phyloP scores from a whole-genome alignment of 2,329 filamentous ascomycete genomes.

The Aspergillus niger region DNA sequence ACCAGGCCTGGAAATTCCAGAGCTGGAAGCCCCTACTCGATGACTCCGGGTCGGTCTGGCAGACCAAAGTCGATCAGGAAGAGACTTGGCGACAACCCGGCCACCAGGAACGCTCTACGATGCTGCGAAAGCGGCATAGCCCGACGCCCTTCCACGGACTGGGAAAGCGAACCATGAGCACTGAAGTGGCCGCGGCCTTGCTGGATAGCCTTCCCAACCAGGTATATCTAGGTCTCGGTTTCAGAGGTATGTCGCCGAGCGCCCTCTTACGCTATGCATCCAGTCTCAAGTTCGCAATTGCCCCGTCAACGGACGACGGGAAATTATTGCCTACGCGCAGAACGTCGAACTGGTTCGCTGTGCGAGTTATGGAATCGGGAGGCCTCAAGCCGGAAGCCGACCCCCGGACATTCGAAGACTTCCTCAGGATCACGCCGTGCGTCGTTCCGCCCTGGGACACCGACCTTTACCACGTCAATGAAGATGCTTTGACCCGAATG shows the following conservation, averaged over 20 bases:
- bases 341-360: slow-evolving; percentile 42
- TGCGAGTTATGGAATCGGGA: slow-evolving; percentile 56
- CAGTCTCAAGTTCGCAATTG: slow-evolving; percentile 24
- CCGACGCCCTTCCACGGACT: slow-evolving; percentile 42
- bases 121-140: slow-evolving; percentile 20
- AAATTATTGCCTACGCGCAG: slow-evolving; percentile 32
- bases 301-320: slow-evolving; percentile 17
- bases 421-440: slow-evolving; percentile 35
- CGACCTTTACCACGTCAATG: slow-evolving; percentile 19
- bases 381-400: slow-evolving; percentile 48
- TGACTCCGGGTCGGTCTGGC: slow-evolving; percentile 29
- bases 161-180: slow-evolving; percentile 54
- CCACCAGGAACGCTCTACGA: slow-evolving; percentile 11
- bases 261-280: slow-evolving; percentile 30
- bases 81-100: slow-evolving; percentile 40
- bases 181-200: slow-evolving; percentile 59
- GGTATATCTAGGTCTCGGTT: slow-evolving; percentile 44
- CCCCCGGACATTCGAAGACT: slow-evolving; percentile 47
- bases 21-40: slow-evolving; percentile 42
- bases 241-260: slow-evolving; percentile 33
- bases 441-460: slow-evolving; percentile 37
- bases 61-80: slow-evolving; percentile 39
- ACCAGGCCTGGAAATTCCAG: slow-evolving; percentile 42
- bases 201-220: slow-evolving; percentile 55
- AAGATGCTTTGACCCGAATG: slow-evolving; percentile 25